phyloP scores from a whole-genome alignment of 768 basidiomycete species.

The Pholiota conissans region DNA sequence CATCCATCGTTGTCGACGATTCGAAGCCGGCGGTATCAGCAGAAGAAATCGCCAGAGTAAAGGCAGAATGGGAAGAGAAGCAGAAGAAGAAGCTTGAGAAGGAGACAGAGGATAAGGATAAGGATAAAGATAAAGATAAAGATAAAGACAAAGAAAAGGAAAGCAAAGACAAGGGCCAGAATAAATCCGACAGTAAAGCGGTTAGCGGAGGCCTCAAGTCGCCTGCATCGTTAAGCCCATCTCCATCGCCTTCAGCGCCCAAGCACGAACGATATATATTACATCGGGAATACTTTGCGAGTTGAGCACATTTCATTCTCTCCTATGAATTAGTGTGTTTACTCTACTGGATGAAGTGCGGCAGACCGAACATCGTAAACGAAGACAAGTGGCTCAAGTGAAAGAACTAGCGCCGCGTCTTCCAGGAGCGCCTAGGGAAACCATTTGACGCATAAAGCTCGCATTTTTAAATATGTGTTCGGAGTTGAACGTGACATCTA shows the following conservation, averaged over 20 bases:
- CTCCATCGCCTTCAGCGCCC: conserved; percentile 37
- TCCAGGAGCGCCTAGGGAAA: conserved; percentile 56
- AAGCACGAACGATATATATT: conserved; percentile 75
- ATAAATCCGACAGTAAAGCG: conserved; percentile 24
- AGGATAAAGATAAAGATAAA: conserved; percentile 39
- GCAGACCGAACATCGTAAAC: conserved; percentile 69
- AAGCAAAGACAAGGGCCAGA: conserved; percentile 28
- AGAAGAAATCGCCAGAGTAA: conserved; percentile 78
- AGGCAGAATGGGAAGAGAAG: conserved; percentile 77
- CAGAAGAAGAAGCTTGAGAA: conserved; percentile 63
- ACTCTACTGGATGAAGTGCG: conserved; percentile 53
- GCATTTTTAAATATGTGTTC: neutral
- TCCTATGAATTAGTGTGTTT: neutral
- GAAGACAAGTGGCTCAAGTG: conserved; percentile 62
- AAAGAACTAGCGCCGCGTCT: conserved; percentile 72
- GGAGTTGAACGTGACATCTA: neutral
- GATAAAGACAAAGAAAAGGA: conserved; percentile 38
- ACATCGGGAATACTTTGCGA: conserved; percentile 79
- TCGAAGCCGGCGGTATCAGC: conserved; percentile 42
- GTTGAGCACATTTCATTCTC: conserved; percentile 30
- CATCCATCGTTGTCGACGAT: conserved; percentile 45
- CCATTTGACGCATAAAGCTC: conserved; percentile 20
- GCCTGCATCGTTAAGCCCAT: conserved; percentile 25
- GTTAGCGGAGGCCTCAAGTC: conserved; percentile 28
- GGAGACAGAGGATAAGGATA: conserved; percentile 43